Conservation (phyloP, 2,329 filamentous ascomycete genomes). For the Microascus cirrosus region DNA sequence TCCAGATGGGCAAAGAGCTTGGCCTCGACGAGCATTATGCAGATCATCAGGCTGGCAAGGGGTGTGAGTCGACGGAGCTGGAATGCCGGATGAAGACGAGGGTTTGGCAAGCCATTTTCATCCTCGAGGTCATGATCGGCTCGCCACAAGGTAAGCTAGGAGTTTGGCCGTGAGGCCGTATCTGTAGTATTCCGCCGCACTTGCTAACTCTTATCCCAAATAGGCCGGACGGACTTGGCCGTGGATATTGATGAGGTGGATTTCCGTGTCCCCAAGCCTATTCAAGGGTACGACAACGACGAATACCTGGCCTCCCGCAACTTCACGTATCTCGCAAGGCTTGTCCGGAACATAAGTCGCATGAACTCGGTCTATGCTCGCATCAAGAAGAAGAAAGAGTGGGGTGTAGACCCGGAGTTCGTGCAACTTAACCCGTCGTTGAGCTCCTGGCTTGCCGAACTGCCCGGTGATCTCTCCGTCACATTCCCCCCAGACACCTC, state of each 20-base stretch:
- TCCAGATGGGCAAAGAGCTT: slow-evolving; percentile 87
- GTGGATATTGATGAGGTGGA: slow-evolving; percentile 69
- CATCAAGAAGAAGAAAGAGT: slow-evolving; percentile 68
- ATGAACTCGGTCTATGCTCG: slow-evolving; percentile 67
- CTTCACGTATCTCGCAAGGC: slow-evolving; percentile 68
- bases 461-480: slow-evolving; percentile 70
- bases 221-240: slow-evolving; percentile 67
- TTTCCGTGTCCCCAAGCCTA: slow-evolving; percentile 52
- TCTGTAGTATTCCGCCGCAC: background rate
- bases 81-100: slow-evolving; percentile 80
- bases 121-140: slow-evolving; percentile 86
- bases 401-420: slow-evolving; percentile 78
- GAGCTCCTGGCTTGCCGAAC: slow-evolving; percentile 60
- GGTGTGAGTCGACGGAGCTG: slow-evolving; percentile 55
- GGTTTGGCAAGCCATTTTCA: slow-evolving; percentile 81
- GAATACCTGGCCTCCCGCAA: slow-evolving; percentile 74
- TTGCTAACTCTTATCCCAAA: background rate
- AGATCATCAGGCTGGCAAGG: slow-evolving; percentile 59
- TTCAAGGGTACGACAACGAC: slow-evolving; percentile 57
- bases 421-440: slow-evolving; percentile 69
- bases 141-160: slow-evolving; percentile 67
- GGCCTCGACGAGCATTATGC: slow-evolving; percentile 80
- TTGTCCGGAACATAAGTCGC: slow-evolving; percentile 65
- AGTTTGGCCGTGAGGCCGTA: background rate
- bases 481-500: slow-evolving; percentile 68